Evolutionary conservation across 129 eudicot genomes (phyloP).

Genomic region (Artemisia argyi): DNA sequence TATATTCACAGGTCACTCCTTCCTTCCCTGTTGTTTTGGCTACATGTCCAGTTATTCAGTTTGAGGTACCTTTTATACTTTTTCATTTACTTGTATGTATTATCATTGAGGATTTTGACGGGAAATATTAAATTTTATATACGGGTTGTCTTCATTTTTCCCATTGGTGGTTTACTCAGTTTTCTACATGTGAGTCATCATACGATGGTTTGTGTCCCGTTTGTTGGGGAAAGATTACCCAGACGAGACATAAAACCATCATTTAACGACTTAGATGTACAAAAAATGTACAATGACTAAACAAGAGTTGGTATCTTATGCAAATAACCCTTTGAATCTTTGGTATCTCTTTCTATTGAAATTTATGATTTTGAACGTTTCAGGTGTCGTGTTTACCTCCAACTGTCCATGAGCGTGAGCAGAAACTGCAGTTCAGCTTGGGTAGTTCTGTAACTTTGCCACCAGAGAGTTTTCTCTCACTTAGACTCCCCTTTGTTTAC

Average conservation of each 20-base stretch:
- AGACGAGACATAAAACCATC: too few relatives aligned
- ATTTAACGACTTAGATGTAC: too few relatives aligned
- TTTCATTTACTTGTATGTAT: conserved; percentile 12
- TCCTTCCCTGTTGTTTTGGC: conserved; percentile 72
- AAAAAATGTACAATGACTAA: too few relatives aligned
- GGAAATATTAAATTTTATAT: conserved; percentile 4
- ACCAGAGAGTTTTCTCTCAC: conserved; percentile 92
- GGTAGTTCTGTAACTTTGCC: conserved; percentile 80
- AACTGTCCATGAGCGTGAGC: conserved; percentile 53
- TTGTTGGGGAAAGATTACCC: too few relatives aligned
- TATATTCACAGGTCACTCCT: conserved; percentile 74
- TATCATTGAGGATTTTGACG: conserved; percentile 6
- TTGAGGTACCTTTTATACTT: conserved; percentile 58
- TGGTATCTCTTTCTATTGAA: too few relatives aligned
- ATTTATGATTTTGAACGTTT: conserved; percentile 7
- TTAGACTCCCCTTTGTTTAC: conserved; percentile 90
- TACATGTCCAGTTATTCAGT: conserved; percentile 73
- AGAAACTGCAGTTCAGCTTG: conserved; percentile 68
- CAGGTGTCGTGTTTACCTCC: conserved; percentile 77
- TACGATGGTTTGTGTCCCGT: too few relatives aligned
- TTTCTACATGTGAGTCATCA: too few relatives aligned
- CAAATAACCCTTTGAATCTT: too few relatives aligned
- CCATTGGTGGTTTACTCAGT: too few relatives aligned
- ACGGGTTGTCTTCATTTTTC: too few relatives aligned
- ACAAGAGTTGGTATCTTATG: too few relatives aligned